phyloP scores from a whole-genome alignment of 2,329 filamentous ascomycete species.

The Phaeoacremonium minimum region DNA sequence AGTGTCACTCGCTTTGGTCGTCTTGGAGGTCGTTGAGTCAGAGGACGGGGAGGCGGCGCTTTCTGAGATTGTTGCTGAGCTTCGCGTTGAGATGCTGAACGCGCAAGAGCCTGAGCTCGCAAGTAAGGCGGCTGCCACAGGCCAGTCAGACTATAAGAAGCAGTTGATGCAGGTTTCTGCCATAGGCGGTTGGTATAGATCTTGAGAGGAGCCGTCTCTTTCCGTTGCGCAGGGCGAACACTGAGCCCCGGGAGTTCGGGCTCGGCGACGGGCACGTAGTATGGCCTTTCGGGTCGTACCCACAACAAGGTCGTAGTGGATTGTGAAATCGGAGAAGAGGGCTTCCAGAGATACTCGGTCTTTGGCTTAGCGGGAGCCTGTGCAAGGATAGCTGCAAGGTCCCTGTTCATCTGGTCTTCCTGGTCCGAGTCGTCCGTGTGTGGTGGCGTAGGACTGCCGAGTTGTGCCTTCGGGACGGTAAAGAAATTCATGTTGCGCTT shows the following conservation, averaged over 20 bases:
- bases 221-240: slow-evolving; percentile 29
- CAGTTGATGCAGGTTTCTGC: slow-evolving; percentile 23
- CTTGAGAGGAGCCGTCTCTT: slow-evolving; percentile 21
- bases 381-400: slow-evolving; percentile 10
- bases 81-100: neutral
- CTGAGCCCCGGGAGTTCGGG: slow-evolving; percentile 22
- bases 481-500: slow-evolving; percentile 34
- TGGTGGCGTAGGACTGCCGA: slow-evolving; percentile 50
- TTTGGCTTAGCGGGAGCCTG: slow-evolving; percentile 7
- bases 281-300: slow-evolving; percentile 11
- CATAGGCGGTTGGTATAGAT: slow-evolving; percentile 34
- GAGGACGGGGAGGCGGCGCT: slow-evolving; percentile 28
- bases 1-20: slow-evolving; percentile 52
- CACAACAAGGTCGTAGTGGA: slow-evolving; percentile 16
- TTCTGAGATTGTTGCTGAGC: neutral
- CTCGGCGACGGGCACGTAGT: slow-evolving; percentile 4
- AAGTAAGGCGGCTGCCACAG: slow-evolving; percentile 26
- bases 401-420: slow-evolving; percentile 19
- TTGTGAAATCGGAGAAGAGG: slow-evolving; percentile 4
- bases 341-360: slow-evolving; percentile 20
- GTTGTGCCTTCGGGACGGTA: slow-evolving; percentile 29
- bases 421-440: slow-evolving; percentile 46
- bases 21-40: slow-evolving; percentile 49
- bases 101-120: slow-evolving; percentile 11
- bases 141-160: slow-evolving; percentile 11